These are phyloP conservation scores for Mycena indigotica DNA, from an alignment of 768 basidiomycete genomes.

Conservation along the genomic window DNA sequence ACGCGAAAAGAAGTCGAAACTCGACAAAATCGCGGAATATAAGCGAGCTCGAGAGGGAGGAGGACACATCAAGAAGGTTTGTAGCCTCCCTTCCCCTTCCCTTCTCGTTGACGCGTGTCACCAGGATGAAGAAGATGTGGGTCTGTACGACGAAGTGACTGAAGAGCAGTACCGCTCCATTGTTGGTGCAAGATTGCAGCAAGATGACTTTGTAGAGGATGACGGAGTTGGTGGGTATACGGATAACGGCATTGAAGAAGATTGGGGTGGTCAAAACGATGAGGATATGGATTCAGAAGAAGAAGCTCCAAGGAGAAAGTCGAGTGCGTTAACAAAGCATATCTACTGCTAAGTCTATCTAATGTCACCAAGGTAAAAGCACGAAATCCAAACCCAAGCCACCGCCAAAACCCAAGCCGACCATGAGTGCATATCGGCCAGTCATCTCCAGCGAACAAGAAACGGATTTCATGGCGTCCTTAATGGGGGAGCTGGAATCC, in stretches of 20 bases:
- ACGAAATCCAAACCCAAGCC: slow-evolving; percentile 51
- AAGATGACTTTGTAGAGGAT: slow-evolving; percentile 94
- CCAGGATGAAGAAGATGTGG: slow-evolving; percentile 56
- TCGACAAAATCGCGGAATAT: slow-evolving; percentile 59
- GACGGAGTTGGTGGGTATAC: slow-evolving; percentile 90
- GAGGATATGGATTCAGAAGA: slow-evolving; percentile 62
- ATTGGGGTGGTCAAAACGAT: slow-evolving; percentile 67
- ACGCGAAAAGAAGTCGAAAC: slow-evolving; percentile 41
- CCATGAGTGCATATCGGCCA: slow-evolving; percentile 81
- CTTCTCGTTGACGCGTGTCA: slow-evolving; percentile 8
- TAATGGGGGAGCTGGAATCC: slow-evolving; percentile 74
- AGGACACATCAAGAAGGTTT: slow-evolving; percentile 58
- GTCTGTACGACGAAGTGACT: slow-evolving; percentile 86
- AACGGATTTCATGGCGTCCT: slow-evolving; percentile 82
- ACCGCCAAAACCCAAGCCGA: slow-evolving; percentile 53
- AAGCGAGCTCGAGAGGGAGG: slow-evolving; percentile 65
- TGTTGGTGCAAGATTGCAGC: slow-evolving; percentile 77
- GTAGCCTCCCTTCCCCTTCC: slow-evolving; percentile 19
- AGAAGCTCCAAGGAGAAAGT: slow-evolving; percentile 47
- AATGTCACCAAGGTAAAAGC: slow-evolving; percentile 40
- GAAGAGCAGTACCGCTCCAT: slow-evolving; percentile 88
- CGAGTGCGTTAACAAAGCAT: slow-evolving; percentile 34
- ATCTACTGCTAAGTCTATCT: slow-evolving; percentile 5
- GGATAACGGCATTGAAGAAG: slow-evolving; percentile 92
- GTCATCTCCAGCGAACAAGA: slow-evolving; percentile 78